Evolutionary conservation across 2,329 filamentous ascomycete genomes (phyloP).

Genomic region (Colletotrichum orbiculare): DNA sequence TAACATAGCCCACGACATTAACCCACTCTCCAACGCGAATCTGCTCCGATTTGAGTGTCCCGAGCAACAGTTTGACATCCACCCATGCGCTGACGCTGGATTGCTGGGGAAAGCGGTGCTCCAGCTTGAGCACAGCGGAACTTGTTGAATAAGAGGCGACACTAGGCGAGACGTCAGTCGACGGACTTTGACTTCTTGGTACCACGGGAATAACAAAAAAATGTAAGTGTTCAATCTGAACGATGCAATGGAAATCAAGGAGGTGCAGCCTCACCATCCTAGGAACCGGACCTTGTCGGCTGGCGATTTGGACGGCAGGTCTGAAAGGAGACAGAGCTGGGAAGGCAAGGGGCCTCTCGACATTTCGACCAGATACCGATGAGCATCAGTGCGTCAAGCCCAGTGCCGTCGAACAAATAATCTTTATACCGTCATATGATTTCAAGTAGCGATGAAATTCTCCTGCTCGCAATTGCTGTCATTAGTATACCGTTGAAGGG

Average conservation of each 20-base stretch:
- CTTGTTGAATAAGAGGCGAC: constrained; percentile 62
- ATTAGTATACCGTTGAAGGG: no score
- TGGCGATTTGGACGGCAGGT: constrained; percentile 61
- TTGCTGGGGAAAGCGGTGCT: constrained; percentile 70
- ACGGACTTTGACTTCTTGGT: neutral
- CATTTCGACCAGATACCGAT: constrained; percentile 48
- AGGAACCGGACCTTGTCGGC: constrained; percentile 90
- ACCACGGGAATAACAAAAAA: neutral
- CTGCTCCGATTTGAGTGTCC: constrained; percentile 70
- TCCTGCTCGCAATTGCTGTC: no score
- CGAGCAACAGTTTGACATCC: constrained; percentile 77
- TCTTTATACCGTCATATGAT: no score
- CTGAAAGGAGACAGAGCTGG: constrained; percentile 71
- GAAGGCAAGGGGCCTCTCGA: constrained; percentile 72
- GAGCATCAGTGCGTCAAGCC: no score
- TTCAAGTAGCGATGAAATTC: no score
- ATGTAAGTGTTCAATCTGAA: neutral
- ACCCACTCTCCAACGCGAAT: constrained; percentile 85
- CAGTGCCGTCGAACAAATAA: no score
- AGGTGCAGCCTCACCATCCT: constrained; percentile 73
- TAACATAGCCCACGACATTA: constrained; percentile 87
- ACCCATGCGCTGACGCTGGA: constrained; percentile 66
- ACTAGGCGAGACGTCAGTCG: constrained; percentile 50
- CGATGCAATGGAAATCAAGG: constrained; percentile 13
- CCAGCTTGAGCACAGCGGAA: constrained; percentile 72